A percentile compares a stretch with the other conserved stretches of the same genome.
Evolutionary conservation across 768 basidiomycete species (phyloP).

Genomic region (Hericium erinaceus): DNA sequence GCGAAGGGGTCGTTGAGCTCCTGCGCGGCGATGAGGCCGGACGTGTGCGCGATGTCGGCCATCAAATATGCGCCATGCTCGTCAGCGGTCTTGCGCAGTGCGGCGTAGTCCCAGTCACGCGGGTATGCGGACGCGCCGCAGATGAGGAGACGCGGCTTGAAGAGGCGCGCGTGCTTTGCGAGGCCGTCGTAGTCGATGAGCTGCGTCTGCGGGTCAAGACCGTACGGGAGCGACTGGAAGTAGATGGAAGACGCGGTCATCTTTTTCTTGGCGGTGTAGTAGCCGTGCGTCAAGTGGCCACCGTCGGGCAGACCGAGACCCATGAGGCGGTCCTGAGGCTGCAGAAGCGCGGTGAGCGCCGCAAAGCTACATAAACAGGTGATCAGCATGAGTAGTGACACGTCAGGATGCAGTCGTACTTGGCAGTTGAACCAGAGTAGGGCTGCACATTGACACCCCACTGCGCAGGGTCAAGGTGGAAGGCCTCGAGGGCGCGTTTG

Average conservation of each 20-base stretch:
- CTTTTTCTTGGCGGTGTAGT: conserved; percentile 99
- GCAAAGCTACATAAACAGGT: conserved; percentile 61
- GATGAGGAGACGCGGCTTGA: conserved; percentile 91
- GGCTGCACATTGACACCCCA: conserved; percentile 99
- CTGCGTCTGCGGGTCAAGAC: conserved; percentile 71
- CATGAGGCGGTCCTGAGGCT: conserved; percentile 98
- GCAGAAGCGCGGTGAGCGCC: conserved; percentile 88
- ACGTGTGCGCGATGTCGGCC: conserved; percentile 97
- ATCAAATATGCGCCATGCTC: conserved; percentile 88
- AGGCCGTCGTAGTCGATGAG: conserved; percentile 83
- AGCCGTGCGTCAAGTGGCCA: conserved; percentile 94
- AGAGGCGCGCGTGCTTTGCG: conserved; percentile 80
- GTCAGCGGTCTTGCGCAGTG: conserved; percentile 73
- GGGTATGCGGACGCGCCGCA: conserved; percentile 99
- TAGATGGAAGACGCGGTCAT: conserved; percentile 99
- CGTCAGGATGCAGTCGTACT: conserved; percentile 40
- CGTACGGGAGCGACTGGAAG: conserved; percentile 97
- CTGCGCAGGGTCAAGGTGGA: conserved; percentile 83
- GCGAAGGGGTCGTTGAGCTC: conserved; percentile 90
- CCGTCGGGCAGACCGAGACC: conserved; percentile 97
- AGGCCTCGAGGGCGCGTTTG: conserved; percentile 91
- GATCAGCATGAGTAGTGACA: not conserved
- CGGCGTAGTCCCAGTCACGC: conserved; percentile 92
- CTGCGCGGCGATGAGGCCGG: conserved; percentile 87
- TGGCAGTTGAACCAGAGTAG: conserved; percentile 91